phyloP scores from a whole-genome alignment of 768 basidiomycete species.

The Leccinum imitatum region DNA sequence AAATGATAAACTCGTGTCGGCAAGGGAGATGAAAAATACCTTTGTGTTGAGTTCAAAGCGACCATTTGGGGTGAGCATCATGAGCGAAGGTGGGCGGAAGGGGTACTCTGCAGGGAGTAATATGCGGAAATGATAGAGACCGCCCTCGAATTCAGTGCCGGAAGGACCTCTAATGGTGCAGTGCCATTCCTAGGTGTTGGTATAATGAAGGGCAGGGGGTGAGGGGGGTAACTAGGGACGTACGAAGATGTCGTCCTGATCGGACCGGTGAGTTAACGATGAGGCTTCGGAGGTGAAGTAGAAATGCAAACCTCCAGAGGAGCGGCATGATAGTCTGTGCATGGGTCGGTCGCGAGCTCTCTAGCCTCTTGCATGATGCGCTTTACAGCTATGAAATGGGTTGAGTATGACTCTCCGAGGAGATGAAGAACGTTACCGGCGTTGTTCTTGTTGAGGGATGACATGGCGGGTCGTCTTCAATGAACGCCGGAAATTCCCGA shows the following conservation, averaged over 20 bases:
- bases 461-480: constrained; percentile 10
- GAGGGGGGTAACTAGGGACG: constrained; percentile 26
- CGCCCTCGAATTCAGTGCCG: constrained; percentile 91
- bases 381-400: constrained; percentile 68
- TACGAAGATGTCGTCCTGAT: constrained; percentile 86
- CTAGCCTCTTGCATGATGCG: constrained; percentile 96
- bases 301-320: constrained; percentile 63
- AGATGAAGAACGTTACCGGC: constrained; percentile 53
- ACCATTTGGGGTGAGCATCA: constrained; percentile 96
- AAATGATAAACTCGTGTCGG: constrained; percentile 13
- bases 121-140: constrained; percentile 94
- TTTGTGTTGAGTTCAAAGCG: constrained; percentile 95
- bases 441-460: constrained; percentile 84
- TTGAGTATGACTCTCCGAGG: background rate
- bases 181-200: constrained; percentile 76
- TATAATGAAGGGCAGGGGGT: constrained; percentile 19
- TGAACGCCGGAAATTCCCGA: constrained; percentile 17
- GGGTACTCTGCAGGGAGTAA: constrained; percentile 92
- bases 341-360: constrained; percentile 83
- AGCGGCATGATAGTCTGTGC: constrained; percentile 81
- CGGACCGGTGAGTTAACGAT: constrained; percentile 10
- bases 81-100: constrained; percentile 92
- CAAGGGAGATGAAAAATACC: constrained; percentile 44
- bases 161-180: constrained; percentile 90
- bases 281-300: constrained; percentile 2